phyloP scores from a whole-genome alignment of 768 basidiomycete genomes.

The Leccinum barrowsii region DNA sequence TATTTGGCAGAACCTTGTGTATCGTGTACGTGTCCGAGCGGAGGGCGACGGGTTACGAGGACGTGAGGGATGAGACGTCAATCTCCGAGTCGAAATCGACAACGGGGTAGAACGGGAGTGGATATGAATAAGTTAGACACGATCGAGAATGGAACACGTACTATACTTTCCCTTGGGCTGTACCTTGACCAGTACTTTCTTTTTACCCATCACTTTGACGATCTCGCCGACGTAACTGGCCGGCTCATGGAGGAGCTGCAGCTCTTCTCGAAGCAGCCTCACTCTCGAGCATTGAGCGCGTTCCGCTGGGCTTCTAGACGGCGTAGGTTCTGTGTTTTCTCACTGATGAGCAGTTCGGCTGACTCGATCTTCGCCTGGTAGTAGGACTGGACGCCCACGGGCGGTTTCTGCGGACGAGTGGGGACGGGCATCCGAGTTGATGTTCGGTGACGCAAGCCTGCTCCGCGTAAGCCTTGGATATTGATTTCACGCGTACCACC shows the following conservation, averaged over 20 bases:
- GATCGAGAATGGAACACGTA: slow-evolving; percentile 40
- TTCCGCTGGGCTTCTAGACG: slow-evolving; percentile 96
- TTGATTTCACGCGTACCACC: too few species aligned
- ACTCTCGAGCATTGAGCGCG: slow-evolving; percentile 97
- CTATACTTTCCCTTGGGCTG: slow-evolving; percentile 99
- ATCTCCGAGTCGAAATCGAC: slow-evolving; percentile 92
- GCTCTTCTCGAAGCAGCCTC: slow-evolving; percentile 83
- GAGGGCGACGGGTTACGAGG: slow-evolving; percentile 89
- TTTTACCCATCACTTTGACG: slow-evolving; percentile 99
- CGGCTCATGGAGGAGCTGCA: slow-evolving; percentile 90
- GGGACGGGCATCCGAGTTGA: slow-evolving; percentile 35
- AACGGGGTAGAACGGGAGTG: slow-evolving; percentile 43
- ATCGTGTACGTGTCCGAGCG: slow-evolving; percentile 95
- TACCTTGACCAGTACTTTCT: slow-evolving; percentile 95
- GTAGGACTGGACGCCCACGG: slow-evolving; percentile 80
- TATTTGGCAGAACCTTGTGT: slow-evolving; percentile 95
- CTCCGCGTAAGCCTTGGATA: not conserved
- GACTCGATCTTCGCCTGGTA: slow-evolving; percentile 96
- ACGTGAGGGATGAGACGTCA: slow-evolving; percentile 72
- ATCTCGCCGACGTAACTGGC: slow-evolving; percentile 98
- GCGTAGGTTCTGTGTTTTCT: slow-evolving; percentile 93
- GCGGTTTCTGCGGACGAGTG: slow-evolving; percentile 35
- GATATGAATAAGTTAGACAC: not conserved
- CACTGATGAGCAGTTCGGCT: slow-evolving; percentile 89
- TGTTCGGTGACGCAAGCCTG: not conserved